These are phyloP conservation scores for Astrothelium macrocarpum DNA, from an alignment of 495 filamentous ascomycete species.

Conservation along the genomic window DNA sequence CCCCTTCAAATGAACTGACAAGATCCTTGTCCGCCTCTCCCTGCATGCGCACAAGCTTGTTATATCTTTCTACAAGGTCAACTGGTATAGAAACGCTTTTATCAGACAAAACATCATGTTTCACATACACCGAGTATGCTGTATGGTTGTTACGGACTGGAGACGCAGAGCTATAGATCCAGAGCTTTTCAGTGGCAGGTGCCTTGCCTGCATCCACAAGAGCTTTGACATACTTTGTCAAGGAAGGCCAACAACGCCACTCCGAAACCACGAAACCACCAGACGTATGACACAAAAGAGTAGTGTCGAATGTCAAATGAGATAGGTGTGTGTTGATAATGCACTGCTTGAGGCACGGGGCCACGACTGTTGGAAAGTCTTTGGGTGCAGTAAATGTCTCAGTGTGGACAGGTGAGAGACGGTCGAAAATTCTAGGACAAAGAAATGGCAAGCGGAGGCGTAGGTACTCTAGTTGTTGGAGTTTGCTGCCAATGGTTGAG, in stretches of 20 bases:
- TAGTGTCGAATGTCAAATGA: neutral
- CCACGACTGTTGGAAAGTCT: neutral
- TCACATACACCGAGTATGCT: neutral
- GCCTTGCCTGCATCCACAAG: neutral
- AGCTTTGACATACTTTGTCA: neutral
- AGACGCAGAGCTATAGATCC: neutral
- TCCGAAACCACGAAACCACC: neutral
- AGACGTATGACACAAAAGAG: neutral
- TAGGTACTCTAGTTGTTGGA: neutral
- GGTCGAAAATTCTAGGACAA: neutral
- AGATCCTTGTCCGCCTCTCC: neutral
- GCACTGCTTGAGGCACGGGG: conserved; percentile 1
- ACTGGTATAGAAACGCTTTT: neutral
- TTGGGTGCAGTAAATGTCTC: neutral
- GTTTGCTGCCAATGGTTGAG: neutral
- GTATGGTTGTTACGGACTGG: neutral
- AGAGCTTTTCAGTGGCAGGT: neutral
- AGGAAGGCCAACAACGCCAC: neutral
- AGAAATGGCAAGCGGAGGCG: neutral
- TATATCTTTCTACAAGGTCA: neutral
- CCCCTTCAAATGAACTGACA: neutral
- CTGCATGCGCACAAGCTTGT: neutral
- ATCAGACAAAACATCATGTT: neutral
- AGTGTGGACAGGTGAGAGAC: neutral
- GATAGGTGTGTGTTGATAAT: neutral